These are phyloP conservation scores for Excoecaria cochinchinensis DNA, from an alignment of 345 rosid genomes.

Conservation along the genomic window DNA sequence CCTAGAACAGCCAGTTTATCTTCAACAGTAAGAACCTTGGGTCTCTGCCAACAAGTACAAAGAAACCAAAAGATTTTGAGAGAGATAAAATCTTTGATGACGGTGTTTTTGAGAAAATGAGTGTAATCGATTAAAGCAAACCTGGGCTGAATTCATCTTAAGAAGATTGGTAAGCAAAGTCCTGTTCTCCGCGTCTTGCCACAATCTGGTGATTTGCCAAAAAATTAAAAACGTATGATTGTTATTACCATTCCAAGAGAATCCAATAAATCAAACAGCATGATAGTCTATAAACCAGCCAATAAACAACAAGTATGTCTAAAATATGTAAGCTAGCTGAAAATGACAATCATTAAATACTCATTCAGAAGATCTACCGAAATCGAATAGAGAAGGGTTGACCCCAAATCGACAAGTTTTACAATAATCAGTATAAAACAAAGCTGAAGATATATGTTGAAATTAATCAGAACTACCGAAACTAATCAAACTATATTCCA, in stretches of 20 bases:
- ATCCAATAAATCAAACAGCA: conserved; percentile 6
- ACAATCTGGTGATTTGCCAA: conserved; percentile 54
- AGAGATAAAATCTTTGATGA: background rate
- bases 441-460: background rate
- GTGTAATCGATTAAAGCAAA: conserved; percentile 22
- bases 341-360: background rate
- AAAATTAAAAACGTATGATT: background rate
- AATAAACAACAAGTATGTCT: background rate
- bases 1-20: conserved; percentile 74
- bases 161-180: conserved; percentile 60
- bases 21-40: conserved; percentile 82
- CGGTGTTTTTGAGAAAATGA: background rate
- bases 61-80: background rate
- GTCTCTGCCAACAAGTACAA: conserved; percentile 53
- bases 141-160: conserved; percentile 70
- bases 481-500: background rate
- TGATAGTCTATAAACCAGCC: background rate
- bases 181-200: conserved; percentile 97
- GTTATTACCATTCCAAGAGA: background rate
- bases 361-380: background rate
- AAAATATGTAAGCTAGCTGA: background rate
- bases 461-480: background rate
- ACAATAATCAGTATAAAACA: no score
- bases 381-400: background rate
- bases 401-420: background rate